Evolutionary conservation across 2,329 filamentous ascomycete species (phyloP), one percentile per base, ranked within the genome.

Genomic region (Colletotrichum trifolii): DNA sequence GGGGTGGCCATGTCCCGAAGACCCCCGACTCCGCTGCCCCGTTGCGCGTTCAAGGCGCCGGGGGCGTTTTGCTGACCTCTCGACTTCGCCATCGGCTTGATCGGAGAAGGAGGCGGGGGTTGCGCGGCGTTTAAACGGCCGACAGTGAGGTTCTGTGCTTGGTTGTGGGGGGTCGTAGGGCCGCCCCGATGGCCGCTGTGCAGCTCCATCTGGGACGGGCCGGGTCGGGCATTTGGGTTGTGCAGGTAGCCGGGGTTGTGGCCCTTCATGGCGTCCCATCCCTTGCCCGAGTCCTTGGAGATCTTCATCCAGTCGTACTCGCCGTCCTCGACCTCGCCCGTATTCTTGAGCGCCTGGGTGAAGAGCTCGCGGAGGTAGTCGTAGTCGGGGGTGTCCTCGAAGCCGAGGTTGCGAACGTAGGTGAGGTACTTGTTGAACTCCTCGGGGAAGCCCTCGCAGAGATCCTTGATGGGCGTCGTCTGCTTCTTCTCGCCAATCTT

Each of bases 401-500:
- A 99, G 63, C 96, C 96, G 54, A 99, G 89, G 79, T 98, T 98
- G 70, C 96, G 93, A 62, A 98, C 96, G 73, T 99, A 98, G 70
- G 91, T 97, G 61, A 99, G 84, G 79, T 99, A 99, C 80, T 97
- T 96, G 84, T 91, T 96, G 79, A 99, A 97, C 81, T 99, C 94
- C 77, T 97, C 93, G 70, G 96, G 95, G 81, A 97, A 98, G 55
- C 93, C 91, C 72, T 97, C 94, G 77, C 95, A 98, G 13, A 99
- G 88, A 73, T 99, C 96, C 83, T 97, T 97, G 82, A 99, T 96
- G 6, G 89, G 88, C 25, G 96, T 98, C 0, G 95, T 97, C 83
- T 98, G 96, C 85, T 99, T 99, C 91, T 99, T 98, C 85, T 99
- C 95, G 49, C 96, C 96, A 79, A 99, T 99, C 87, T 98, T 98